A percentile compares a stretch with the other conserved stretches of the same genome.
Evolutionary conservation across 805 yeast genomes (phyloP).

Genomic region (Nematodospora valgi): DNA sequence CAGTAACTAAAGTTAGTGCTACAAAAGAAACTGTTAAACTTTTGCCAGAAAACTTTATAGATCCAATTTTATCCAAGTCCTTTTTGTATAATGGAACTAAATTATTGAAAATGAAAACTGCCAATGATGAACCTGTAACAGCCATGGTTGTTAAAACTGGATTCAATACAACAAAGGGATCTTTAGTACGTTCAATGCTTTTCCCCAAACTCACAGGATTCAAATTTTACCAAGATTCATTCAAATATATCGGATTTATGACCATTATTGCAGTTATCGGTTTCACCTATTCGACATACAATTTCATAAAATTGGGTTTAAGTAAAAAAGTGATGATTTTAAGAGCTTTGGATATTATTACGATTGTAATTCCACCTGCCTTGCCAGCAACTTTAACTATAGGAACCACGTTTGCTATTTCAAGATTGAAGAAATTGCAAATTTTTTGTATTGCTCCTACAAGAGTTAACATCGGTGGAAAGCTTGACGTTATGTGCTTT

Average conservation of each 20-base stretch:
- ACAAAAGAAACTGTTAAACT: conserved; percentile 55
- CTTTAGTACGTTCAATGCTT: conserved; percentile 89
- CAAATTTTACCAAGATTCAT: conserved; percentile 91
- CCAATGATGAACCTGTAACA: conserved; percentile 71
- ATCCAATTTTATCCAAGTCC: conserved; percentile 67
- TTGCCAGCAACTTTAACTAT: conserved; percentile 95
- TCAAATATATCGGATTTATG: conserved; percentile 96
- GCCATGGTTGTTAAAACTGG: conserved; percentile 91
- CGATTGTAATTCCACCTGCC: conserved; percentile 98
- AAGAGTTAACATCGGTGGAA: conserved; percentile 94
- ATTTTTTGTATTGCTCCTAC: conserved; percentile 94
- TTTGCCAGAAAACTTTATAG: conserved; percentile 58
- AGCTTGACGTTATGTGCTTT: conserved; percentile 83
- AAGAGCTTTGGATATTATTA: conserved; percentile 89
- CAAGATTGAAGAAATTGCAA: conserved; percentile 57
- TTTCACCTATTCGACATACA: conserved; percentile 75
- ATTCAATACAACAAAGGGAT: conserved; percentile 93
- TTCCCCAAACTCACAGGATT: conserved; percentile 94
- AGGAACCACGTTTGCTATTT: conserved; percentile 90
- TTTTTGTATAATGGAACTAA: conserved; percentile 87
- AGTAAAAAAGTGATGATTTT: conserved; percentile 67
- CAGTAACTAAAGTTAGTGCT: conserved; percentile 80
- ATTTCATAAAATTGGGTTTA: conserved; percentile 75
- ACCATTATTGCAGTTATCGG: conserved; percentile 80
- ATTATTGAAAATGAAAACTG: conserved; percentile 74